Evolutionary conservation across 257 asterid genomes (phyloP), one percentile per base, ranked within the genome.

Genomic region (Datura wrightii): DNA sequence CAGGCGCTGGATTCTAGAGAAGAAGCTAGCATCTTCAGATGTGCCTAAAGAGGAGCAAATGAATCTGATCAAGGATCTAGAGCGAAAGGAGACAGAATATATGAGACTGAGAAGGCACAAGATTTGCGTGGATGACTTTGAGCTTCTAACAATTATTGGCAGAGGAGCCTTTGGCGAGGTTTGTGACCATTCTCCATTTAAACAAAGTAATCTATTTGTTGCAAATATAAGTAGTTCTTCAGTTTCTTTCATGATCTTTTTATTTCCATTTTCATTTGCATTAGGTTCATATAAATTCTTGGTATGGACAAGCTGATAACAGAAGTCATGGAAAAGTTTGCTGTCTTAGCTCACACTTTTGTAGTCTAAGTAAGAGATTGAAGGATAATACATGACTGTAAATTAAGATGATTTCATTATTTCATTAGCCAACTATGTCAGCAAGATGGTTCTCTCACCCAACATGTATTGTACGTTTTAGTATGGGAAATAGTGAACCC

Each of bases 121-220:
- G 89, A 94, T 96, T 85, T 93, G 98, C 65, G 98, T 94, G 19
- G 99, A 96, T 90, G 99, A 96, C 87, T 96, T 96, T 86, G 99
- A 94, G 91, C 98, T 92, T 87, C 94, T 96, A 80, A 94, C 98
- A 70, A 95, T 96, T 87, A 96, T 96, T 14, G 98, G 99, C 42
- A 96, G 98, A 83, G 99, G 99, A 85, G 99, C 99, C 84, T 96
- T 91, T 87, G 99, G 98, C 24, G 99, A 96, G 98, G 81, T 74
- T 59, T 31, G 66, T 8, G 36, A 59, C 31, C 31, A 19, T n/a
- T 59, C 37, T 1, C 66, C 66, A 59, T 59, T n/a, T 59, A 59
- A 59, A 3, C 66, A 59, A 59, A 59, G 5, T 59, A 31, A 59
- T 59, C 66, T 8, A 14, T 8, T 59, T 59, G 31, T 59, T 59